Evolutionary conservation across 1,284 basidiomycete genomes (phyloP), one percentile per base, ranked within the genome.

Genomic region (Athelia psychrophila): DNA sequence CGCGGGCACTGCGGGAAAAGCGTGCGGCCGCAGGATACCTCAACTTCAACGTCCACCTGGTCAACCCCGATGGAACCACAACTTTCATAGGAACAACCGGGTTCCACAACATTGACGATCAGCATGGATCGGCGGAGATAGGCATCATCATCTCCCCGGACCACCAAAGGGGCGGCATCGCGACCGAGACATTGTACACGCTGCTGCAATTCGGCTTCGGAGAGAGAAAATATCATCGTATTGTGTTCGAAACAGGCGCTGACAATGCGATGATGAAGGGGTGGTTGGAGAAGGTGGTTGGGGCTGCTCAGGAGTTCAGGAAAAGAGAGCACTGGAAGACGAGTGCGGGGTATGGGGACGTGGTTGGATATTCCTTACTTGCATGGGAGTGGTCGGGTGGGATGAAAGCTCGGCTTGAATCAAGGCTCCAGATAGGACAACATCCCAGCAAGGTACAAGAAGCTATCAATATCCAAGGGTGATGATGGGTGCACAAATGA

Each of bases 321-420:
- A 61, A 63, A 53, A 66, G 68, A 44, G 72, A 73, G 16, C 60
- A 55, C 18, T 76, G 77, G 76, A 65, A 62, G 48, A 63, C 64
- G 38, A 62, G 67, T 19, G 44, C 30, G 38, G 72, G 71, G 10
- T 76, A 70, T 52, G 60, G 56, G 13, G 68, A 76, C 59, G 70
- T 69, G 8, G 64, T 55, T 24, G 61, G 69, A 40, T 78, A 78
- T 55, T 70, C 71, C 49, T 64, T 77, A 44, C 56, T 78, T 49
- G 69, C 71, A 27, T 54, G 61, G 56, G 76, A 78, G 57, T 78
- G 75, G 75, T 62, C 48, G 49, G 60, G 58, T 45, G 53, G 47
- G 22, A 62, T 72, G 13, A 74, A 69, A 54, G 50, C 44, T 18
- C 53, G 48, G 27, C 42, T 63, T 15, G 55, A 60, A 45, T 48